Conservation (phyloP, 768 basidiomycete genomes). For the Agrocybe chaxingu region DNA sequence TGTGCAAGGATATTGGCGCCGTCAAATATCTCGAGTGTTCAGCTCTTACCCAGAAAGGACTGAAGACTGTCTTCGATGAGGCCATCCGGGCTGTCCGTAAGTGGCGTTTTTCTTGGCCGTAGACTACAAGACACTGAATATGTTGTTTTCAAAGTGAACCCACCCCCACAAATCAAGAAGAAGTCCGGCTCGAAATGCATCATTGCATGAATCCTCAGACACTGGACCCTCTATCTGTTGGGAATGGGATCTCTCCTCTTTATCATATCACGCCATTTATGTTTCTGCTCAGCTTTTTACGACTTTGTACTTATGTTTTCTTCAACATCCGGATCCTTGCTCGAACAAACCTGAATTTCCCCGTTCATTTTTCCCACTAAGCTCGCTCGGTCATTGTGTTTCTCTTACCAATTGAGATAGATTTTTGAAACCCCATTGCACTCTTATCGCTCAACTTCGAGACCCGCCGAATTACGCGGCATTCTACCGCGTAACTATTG, state of each 20-base stretch:
- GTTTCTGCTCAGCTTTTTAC: constrained; percentile 59
- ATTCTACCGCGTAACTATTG: too few relatives aligned
- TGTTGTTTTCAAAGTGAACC: constrained; percentile 55
- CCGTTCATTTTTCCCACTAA: constrained; percentile 12
- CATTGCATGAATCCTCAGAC: constrained; percentile 53
- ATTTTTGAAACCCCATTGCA: constrained; percentile 12
- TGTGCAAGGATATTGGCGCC: constrained; percentile 92
- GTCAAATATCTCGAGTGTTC: constrained; percentile 97
- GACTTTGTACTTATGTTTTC: constrained; percentile 50
- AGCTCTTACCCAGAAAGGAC: constrained; percentile 94
- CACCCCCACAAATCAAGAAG: constrained; percentile 61
- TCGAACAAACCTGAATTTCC: constrained; percentile 17
- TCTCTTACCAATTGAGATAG: constrained; percentile 17
- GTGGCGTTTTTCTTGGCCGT: constrained; percentile 29
- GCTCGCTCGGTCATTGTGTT: constrained; percentile 3
- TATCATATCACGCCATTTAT: constrained; percentile 52
- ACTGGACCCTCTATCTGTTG: constrained; percentile 13
- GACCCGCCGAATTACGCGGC: too few relatives aligned
- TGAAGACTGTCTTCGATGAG: constrained; percentile 99
- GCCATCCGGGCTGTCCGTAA: constrained; percentile 94
- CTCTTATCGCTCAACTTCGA: constrained; percentile 4
- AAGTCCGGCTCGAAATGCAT: constrained; percentile 56
- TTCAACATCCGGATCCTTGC: constrained; percentile 22
- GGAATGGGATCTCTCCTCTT: constrained; percentile 21
- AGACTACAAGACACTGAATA: neutral